Evolutionary conservation across 805 yeast genomes (phyloP), one percentile per base, ranked within the genome.

Genomic region (Candida ovalis): DNA sequence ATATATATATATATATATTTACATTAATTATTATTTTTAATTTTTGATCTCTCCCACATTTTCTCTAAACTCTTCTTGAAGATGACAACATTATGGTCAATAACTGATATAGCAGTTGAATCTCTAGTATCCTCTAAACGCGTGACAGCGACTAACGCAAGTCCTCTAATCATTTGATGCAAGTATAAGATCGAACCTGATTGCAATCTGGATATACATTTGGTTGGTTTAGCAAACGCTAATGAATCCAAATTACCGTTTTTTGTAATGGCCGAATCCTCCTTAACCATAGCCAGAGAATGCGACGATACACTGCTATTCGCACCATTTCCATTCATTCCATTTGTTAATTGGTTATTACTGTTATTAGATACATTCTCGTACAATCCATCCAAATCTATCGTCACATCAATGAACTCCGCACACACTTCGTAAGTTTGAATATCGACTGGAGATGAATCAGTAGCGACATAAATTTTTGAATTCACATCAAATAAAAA

Each of bases 401-500:
- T 84, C 3, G 96, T 84, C 15, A 92, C 94, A 65, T 94, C 98
- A 41, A 94, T 92, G 61, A 94, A 94, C 61, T 94, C 98, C 0
- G 97, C 95, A 67, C 98, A 94, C 1, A 92, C 96, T 64, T 94
- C 97, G 64, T 94, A 94, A 0, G 95, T 88, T 61, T 90, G 96
- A 37, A 89, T 86, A 68, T 92, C 98, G 36, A 92, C 96, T 0
- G 98, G 97, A 1, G 91, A 83, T 0, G 96, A 87, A 65, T 94
- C 99, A 0, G 98, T 92, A 4, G 97, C 97, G 43, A 92, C 90
- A 63, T 92, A 94, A 19, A 94, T 88, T 64, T 94, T 94, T 17
- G 96, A 86, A 60, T 88, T 87, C 23, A 92, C 81, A 63, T 94
- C 99, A 60, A 94, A 92, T 48, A 94, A 66, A 59, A 91, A 94